A percentile compares a stretch with the other conserved stretches of the same genome.
Conservation (phyloP, 192 early-diverging fungal genomes). For the Dissophora globulifera region DNA sequence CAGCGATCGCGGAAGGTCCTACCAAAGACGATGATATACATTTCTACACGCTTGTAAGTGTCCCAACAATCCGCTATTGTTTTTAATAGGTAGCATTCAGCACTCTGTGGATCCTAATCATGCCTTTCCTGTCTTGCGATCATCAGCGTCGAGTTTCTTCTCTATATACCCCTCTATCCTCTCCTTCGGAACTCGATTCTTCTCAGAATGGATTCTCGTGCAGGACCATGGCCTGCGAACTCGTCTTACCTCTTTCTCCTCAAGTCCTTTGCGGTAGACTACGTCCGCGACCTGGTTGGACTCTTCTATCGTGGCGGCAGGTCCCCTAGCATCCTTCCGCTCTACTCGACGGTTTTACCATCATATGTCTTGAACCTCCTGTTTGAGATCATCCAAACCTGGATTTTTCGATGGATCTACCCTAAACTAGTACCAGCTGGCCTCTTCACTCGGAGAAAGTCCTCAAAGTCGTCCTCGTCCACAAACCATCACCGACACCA, state of each 20-base stretch:
- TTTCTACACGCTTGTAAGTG: slow-evolving; percentile 35
- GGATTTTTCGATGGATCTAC: slow-evolving; percentile 53
- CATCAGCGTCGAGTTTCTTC: slow-evolving; percentile 38
- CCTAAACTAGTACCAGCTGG: slow-evolving; percentile 34
- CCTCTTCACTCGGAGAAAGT: slow-evolving; percentile 31
- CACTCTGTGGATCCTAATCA: too few species aligned
- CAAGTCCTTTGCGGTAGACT: slow-evolving; percentile 34
- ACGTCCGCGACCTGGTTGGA: slow-evolving; percentile 49
- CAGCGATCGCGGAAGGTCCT: slow-evolving; percentile 35
- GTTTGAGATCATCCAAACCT: slow-evolving; percentile 51
- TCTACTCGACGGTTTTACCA: slow-evolving; percentile 45
- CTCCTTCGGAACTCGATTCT: slow-evolving; percentile 44
- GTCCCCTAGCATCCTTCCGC: slow-evolving; percentile 36
- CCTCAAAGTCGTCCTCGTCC: slow-evolving; percentile 2
- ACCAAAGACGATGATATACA: slow-evolving; percentile 37
- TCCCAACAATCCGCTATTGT: background rate
- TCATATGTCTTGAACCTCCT: slow-evolving; percentile 46
- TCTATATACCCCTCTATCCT: slow-evolving; percentile 53
- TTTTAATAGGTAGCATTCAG: too few species aligned
- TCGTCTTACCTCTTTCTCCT: slow-evolving; percentile 30
- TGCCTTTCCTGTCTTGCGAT: too few species aligned
- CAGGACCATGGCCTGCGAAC: slow-evolving; percentile 38
- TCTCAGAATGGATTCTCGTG: slow-evolving; percentile 37
- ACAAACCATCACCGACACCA: too few species aligned
- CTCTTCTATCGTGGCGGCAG: slow-evolving; percentile 38